These are phyloP conservation scores for Xylariomycetidae sp. DNA, from an alignment of 2,329 filamentous ascomycete species.

Conservation along the genomic window DNA sequence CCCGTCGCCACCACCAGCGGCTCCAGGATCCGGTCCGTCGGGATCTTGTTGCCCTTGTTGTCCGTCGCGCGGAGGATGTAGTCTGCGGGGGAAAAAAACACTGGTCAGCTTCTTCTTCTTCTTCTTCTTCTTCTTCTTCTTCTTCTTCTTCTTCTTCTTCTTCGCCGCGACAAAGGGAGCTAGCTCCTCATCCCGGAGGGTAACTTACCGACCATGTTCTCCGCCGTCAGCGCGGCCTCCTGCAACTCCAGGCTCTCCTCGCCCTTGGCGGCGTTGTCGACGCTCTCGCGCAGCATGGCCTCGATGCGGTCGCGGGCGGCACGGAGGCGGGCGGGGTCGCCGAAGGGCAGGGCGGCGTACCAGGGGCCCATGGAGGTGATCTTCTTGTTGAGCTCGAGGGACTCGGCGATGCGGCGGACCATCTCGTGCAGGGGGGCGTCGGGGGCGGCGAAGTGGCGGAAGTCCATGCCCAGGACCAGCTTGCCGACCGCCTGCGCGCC, in stretches of 20 bases:
- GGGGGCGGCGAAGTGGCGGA: conserved; percentile 35
- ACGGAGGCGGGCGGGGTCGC: conserved; percentile 41
- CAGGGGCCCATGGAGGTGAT: conserved; percentile 47
- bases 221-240: conserved; percentile 43
- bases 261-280: conserved; percentile 32
- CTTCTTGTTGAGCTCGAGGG: conserved; percentile 53
- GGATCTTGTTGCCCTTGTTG: conserved; percentile 47
- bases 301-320: conserved; percentile 27
- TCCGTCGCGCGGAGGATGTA: conserved; percentile 49
- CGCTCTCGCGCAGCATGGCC: conserved; percentile 31
- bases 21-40: conserved; percentile 32
- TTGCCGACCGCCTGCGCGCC: conserved; percentile 39
- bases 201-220: conserved; percentile 30
- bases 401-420: conserved; percentile 42
- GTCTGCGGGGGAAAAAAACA: conserved; percentile 26
- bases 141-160: no score
- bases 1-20: conserved; percentile 45
- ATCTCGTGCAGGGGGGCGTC: conserved; percentile 46
- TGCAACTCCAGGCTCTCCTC: conserved; percentile 35
- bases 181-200: not conserved
- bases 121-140: not conserved
- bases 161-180: no score
- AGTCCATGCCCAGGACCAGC: conserved; percentile 39
- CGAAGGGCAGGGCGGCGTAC: conserved; percentile 53
- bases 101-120: not conserved